phyloP scores from a whole-genome alignment of 768 basidiomycete genomes.

The Kwoniella europaea region DNA sequence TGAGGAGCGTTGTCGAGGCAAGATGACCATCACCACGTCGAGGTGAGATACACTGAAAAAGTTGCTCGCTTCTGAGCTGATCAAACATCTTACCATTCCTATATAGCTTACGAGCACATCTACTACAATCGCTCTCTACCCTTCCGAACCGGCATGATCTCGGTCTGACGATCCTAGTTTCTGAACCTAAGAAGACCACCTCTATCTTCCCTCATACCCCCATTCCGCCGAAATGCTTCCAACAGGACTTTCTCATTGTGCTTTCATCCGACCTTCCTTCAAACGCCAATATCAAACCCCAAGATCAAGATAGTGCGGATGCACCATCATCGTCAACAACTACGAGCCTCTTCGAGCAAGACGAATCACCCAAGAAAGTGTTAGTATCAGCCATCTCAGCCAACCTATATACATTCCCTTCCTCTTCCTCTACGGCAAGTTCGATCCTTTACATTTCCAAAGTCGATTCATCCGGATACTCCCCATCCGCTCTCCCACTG shows the following conservation, averaged over 20 bases:
- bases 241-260: conserved; percentile 56
- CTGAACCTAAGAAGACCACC: conserved; percentile 64
- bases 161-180: conserved; percentile 35
- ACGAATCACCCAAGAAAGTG: conserved; percentile 58
- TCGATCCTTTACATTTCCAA: conserved; percentile 89
- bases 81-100: background rate
- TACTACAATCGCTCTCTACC: conserved; percentile 23
- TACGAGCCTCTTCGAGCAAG: background rate
- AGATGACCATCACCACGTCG: background rate
- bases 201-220: conserved; percentile 74
- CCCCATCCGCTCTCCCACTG: conserved; percentile 39
- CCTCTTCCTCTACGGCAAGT: conserved; percentile 62
- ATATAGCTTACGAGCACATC: conserved; percentile 36
- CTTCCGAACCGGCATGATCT: conserved; percentile 33
- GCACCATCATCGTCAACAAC: background rate
- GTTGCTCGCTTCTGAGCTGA: background rate
- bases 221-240: conserved; percentile 66
- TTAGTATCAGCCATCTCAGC: conserved; percentile 73
- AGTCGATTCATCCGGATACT: conserved; percentile 90
- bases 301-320: background rate
- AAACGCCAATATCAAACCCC: too few relatives aligned
- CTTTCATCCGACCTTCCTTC: conserved; percentile 66
- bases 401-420: conserved; percentile 70
- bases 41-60: background rate
- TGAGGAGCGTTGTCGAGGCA: background rate